Conservation (phyloP, 2,329 filamentous ascomycete species). For the Fusarium pseudoanthophilum region DNA sequence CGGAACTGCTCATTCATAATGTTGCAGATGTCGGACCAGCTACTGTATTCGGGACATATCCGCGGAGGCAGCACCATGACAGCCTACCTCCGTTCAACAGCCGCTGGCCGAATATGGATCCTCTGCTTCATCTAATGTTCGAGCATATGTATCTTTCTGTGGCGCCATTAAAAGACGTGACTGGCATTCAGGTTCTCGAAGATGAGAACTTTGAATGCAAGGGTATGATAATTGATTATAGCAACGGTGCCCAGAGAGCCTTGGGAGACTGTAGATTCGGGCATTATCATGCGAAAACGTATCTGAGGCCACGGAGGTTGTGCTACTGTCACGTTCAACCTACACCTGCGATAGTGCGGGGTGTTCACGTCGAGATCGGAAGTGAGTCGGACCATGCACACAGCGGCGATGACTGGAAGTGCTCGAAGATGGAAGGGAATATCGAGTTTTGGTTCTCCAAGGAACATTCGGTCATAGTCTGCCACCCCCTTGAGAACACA, state of each 20-base stretch:
- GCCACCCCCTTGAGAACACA: neutral
- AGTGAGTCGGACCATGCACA: neutral
- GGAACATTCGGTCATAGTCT: neutral
- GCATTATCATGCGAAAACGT: neutral
- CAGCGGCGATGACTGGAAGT: neutral
- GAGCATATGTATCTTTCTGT: neutral
- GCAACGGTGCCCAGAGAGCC: neutral
- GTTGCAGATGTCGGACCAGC: constrained; percentile 10
- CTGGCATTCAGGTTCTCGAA: neutral
- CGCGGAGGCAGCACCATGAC: neutral
- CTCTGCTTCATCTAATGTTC: neutral
- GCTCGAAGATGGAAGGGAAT: neutral
- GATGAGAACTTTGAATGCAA: neutral
- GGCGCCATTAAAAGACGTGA: neutral
- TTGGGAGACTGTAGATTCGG: neutral
- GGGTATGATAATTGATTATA: constrained; percentile 6
- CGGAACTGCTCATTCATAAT: constrained; percentile 4
- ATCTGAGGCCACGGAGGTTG: neutral
- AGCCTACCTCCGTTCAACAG: neutral
- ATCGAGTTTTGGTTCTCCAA: constrained; percentile 22
- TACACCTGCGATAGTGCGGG: neutral
- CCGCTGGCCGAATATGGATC: neutral
- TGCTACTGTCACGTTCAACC: neutral
- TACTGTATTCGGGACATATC: constrained; percentile 23
- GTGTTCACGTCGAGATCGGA: neutral